These are phyloP conservation scores for Corchorus capsularis DNA, from an alignment of 345 rosid species.

Conservation along the genomic window DNA sequence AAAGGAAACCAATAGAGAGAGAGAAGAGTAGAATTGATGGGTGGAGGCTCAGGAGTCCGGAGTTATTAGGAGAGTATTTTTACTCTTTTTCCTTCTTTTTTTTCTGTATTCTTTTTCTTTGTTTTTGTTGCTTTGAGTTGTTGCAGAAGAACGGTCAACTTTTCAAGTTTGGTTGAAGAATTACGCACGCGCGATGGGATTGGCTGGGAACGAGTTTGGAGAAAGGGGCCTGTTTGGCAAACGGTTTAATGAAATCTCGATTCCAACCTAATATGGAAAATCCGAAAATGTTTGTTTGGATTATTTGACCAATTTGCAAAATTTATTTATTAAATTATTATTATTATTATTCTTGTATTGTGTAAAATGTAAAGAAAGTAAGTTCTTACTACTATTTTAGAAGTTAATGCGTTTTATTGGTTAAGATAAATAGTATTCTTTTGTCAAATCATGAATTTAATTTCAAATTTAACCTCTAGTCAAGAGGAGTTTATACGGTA, in stretches of 20 bases:
- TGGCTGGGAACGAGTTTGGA: neutral
- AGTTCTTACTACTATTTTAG: too few species aligned
- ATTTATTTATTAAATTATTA: too few species aligned
- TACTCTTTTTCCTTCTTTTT: neutral
- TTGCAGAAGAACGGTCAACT: conserved; percentile 6
- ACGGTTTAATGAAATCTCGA: neutral
- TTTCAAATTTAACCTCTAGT: too few species aligned
- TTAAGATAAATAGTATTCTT: too few species aligned
- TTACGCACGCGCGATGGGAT: conserved; percentile 15
- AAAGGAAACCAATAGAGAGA: neutral
- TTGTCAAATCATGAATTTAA: too few species aligned
- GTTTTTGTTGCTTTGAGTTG: neutral
- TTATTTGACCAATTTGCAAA: neutral
- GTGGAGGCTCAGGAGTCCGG: neutral
- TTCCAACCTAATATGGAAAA: too few species aligned
- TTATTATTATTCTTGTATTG: too few species aligned
- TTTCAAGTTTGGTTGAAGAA: neutral
- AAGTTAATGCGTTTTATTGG: too few species aligned
- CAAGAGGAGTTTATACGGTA: too few species aligned
- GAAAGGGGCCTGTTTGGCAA: neutral
- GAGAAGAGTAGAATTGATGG: neutral
- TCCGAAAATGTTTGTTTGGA: neutral
- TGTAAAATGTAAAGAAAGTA: too few species aligned
- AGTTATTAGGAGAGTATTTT: neutral
- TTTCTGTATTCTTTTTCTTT: neutral